These are phyloP conservation scores for Geotrichum fermentans DNA, from an alignment of 1,139 yeast species.

Conservation along the genomic window DNA sequence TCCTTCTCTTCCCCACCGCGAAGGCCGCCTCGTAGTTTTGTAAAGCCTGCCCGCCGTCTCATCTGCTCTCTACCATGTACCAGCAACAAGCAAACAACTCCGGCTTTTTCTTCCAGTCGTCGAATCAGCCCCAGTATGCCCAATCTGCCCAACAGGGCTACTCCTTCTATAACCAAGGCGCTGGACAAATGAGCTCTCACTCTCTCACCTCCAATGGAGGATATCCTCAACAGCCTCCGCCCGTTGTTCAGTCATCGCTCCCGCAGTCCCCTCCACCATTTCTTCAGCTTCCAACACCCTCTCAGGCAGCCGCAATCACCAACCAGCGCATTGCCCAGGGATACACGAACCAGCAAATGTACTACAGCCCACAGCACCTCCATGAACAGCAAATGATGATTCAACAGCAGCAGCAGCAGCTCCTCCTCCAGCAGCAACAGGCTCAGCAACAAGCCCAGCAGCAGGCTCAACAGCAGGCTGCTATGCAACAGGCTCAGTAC, in stretches of 20 bases:
- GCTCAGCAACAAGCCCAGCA: conserved; percentile 21
- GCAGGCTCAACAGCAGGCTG: conserved; percentile 22
- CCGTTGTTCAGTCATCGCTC: conserved; percentile 3
- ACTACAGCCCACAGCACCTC: conserved; percentile 22
- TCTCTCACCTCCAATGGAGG: conserved; percentile 3
- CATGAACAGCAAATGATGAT: conserved; percentile 24
- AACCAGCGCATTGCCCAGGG: conserved; percentile 23
- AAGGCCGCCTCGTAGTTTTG: too few relatives aligned
- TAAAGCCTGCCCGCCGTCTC: too few relatives aligned
- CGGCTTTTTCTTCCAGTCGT: conserved; percentile 11
- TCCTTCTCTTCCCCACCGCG: neutral
- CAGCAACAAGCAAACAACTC: conserved; percentile 7
- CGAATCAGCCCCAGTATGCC: conserved; percentile 17
- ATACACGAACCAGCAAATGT: conserved; percentile 17
- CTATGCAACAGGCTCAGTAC: conserved; percentile 21
- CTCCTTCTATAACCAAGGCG: conserved; percentile 6
- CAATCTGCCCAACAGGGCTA: neutral
- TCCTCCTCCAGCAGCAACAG: conserved; percentile 18
- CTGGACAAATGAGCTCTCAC: conserved; percentile 8
- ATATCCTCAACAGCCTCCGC: conserved; percentile 10
- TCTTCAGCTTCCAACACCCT: conserved; percentile 29
- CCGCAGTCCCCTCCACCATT: conserved; percentile 22
- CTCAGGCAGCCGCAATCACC: conserved; percentile 26
- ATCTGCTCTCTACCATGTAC: neutral
- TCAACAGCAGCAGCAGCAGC: conserved; percentile 21